Percentiles rank a stretch among this genome's conserved stretches.
phyloP scores from a whole-genome alignment of 768 basidiomycete species.

The Gyrodon lividus region DNA sequence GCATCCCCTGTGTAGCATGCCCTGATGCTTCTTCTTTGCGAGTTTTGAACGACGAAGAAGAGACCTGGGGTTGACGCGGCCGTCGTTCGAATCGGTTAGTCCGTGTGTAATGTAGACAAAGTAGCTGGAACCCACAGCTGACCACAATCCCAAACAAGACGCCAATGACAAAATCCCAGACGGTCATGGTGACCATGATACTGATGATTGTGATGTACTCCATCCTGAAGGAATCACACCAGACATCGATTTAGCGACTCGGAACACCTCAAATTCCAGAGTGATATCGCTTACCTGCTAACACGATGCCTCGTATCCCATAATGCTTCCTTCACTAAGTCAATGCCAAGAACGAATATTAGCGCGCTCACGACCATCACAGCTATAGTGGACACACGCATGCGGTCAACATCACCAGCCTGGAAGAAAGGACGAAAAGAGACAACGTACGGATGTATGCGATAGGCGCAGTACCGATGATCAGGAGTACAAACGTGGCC shows the following conservation, averaged over 20 bases:
- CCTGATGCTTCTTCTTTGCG: constrained; percentile 80
- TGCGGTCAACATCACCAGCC: neutral
- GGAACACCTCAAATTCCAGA: no score
- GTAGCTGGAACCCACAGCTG: constrained; percentile 58
- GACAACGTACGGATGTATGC: constrained; percentile 79
- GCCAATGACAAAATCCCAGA: constrained; percentile 92
- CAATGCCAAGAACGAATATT: constrained; percentile 92
- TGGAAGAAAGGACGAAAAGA: neutral
- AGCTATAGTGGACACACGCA: constrained; percentile 42
- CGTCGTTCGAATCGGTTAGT: constrained; percentile 3
- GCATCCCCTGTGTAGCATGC: constrained; percentile 79
- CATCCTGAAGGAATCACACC: constrained; percentile 38
- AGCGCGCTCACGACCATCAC: constrained; percentile 89
- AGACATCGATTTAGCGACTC: neutral
- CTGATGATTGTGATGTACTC: constrained; percentile 83
- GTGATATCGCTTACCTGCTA: constrained; percentile 51
- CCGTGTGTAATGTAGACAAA: neutral
- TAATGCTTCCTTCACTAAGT: constrained; percentile 91
- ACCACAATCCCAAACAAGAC: constrained; percentile 90
- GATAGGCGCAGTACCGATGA: constrained; percentile 86
- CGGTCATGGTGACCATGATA: constrained; percentile 91
- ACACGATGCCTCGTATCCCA: constrained; percentile 95
- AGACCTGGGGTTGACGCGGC: constrained; percentile 48
- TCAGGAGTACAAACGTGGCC: constrained; percentile 66
- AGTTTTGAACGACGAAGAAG: constrained; percentile 97